Base-by-base conservation (phyloP, 2,329 filamentous ascomycete genomes). In the Thielaviopsis euricoi region DNA sequence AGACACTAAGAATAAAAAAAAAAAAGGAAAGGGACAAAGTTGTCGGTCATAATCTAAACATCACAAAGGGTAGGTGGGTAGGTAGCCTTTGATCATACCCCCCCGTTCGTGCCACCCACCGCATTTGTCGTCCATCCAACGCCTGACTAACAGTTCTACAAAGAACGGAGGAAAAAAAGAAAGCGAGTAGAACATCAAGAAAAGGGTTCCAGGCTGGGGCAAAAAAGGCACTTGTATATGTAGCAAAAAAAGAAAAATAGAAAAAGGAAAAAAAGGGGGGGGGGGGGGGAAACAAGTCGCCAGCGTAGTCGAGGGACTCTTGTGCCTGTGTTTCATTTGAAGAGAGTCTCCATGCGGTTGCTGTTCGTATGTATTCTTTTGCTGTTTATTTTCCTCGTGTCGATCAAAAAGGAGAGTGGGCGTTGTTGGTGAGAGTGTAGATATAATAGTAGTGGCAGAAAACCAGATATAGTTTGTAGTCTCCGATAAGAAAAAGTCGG, bases 201-300 rank as follows among this genome's bases (percentile, higher is more conserved):
- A 33, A 33, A 33, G 12, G 29, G 9, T 33, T 2, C 29, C 29
- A 33, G n/a, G n/a, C 48, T 17, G 37, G 17, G 37, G 6, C 29
- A 33, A 33, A 15, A n/a, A 43, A n/a, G 37, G 17, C 13, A 43
- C 5, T 5, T 17, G 37, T 43, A 43, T 17, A 43, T n/a, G 17
- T 43, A 43, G 6, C 6, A 49, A 49, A 59, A 60, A 53, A 53
- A 61, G 43, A 61, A 64, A 65, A 65, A 61, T 56, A 60, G 55
- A 54, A 12, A 50, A n/a, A 10, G 17, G 17, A 12, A 43, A 43
- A n/a, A 43, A 17, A 43, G 13, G 17, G n/a, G 17, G 17, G 12
- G 29, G 29, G 29, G 29, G 12, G 29, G 29, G 29, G 37, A 2
- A 17, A 7, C 37, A 43, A n/a, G 29, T 33, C 29, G 9, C 29